Evolutionary conservation across 495 filamentous ascomycete species (phyloP), one percentile per base, ranked within the genome.

Genomic region (Penicillium riverlandense): DNA sequence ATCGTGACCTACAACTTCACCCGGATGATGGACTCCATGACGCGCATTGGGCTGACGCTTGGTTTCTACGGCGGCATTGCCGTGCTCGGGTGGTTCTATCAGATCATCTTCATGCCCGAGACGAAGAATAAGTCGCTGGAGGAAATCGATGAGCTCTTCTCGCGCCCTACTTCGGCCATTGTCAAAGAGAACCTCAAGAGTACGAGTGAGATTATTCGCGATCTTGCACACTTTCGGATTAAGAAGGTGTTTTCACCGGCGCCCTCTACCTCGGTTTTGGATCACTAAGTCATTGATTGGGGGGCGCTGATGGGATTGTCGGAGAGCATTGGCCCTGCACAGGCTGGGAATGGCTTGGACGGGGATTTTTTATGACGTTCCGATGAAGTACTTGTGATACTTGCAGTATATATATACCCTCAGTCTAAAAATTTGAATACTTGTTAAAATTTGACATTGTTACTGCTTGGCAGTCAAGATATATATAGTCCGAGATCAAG

Each of bases 1-100:
- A 76, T 81, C 50, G 77, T 80, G 15, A 82, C 78, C 11, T 82
- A 81, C 60, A 80, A 79, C 63, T 83, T 82, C 67, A 65, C 67
- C 4, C 61, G 61, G 29, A 80, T 82, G 77, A 71, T 76, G 60
- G 49, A 66, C 8, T 67, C 76, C 16, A 77, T 82, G 73, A 70
- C 70, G 9, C 65, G 62, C 8, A 80, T 76, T 27, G 77, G 77
- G 16, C 62, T 82, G 12, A 70, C 74, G 0, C 66, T 80, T 0
- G 77, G 78, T 11, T 82, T 80, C 61, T 82, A 80, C 52, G 76
- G 77, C 47, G 78, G 77, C 13, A 78, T 80, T 49, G 76, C 77
- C 4, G 65, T 74, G 1, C 9, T 82, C 0, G 76, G 75, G 7
- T 78, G 74, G 74, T 55, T 77, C 44, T 79, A 79, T 49, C 76